Evolutionary conservation across 306 rosid species (phyloP), one percentile per base, ranked within the genome.

Genomic region (Vicia villosa): DNA sequence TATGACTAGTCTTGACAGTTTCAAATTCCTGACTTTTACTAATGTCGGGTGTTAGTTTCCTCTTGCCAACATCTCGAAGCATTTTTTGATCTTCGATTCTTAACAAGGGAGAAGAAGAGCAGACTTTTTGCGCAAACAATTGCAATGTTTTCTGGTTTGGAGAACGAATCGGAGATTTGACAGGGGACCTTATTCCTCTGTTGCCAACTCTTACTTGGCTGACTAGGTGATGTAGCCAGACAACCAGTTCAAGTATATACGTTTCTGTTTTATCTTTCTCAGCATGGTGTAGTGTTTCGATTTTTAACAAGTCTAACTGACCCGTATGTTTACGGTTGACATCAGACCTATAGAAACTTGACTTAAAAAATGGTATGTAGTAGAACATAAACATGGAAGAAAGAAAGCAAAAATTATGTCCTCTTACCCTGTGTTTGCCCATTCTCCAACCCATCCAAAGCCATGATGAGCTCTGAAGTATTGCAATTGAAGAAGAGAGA

Each of bases 401-500:
- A 71, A 56, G 19, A 60, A 73, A 56, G 45, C 3, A 30, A 20
- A 19, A 57, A 34, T 59, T 81, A 11, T 34, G 37, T 50, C 76
- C 96, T 80, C 97, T 81, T 68, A 95, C 99, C 97, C 99, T 37
- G 97, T 86, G 76, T 91, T 95, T 36, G 97, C 99, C 99, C 96
- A 95, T 83, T 91, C 99, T 84, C 97, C 99, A 49, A 95, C 99
- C 97, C 97, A 95, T 58, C 99, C 99, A 60, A 87, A 91, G 79
- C 97, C 93, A 79, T 95, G 96, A 83, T 91, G 99, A 87, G 97
- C 99, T 80, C 99, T 91, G 79, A 12, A 61, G 70, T 17, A 52
- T 80, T 13, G 72, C 67, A 74, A 70, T 50, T 42, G 55, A 72
- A 58, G 61, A 63, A 47, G 13, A 59, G 45, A 63, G 2, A 16